Evolutionary conservation across 768 basidiomycete genomes (phyloP), one percentile per base, ranked within the genome.

Genomic region (Tubosaeta sp.): DNA sequence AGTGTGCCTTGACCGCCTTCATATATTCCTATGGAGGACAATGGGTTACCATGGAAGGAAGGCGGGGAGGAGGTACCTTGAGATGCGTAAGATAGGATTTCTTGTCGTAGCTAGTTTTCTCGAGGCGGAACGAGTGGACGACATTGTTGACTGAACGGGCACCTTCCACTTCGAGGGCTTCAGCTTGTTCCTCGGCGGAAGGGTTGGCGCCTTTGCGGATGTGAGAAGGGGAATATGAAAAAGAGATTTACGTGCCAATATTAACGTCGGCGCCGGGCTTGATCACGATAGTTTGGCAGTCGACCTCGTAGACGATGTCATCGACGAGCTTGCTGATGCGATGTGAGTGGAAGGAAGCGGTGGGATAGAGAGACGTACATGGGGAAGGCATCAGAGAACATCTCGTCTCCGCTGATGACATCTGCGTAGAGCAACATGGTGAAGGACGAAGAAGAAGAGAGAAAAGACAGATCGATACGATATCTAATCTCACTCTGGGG

Each of bases 351-450:
- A 9, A 33, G 44, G 34, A 25, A 37, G n/a, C 32, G 46, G 22
- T 54, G 32, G 14, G 27, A n/a, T 1, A 43, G 44, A 26, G 43
- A 29, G 27, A 76, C 86, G 55, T 62, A 95, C 93, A 87, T 16
- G 17, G 85, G 84, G 78, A 86, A 97, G 59, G 93, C 93, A 76
- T 95, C 93, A 26, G 92, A 93, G 80, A 90, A 83, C 80, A 97
- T 88, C 77, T 97, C 95, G 65, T 95, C 92, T 42, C 71, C 82
- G 46, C 83, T 70, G 52, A 97, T n/a, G 53, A 88, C 67, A 70
- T 93, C 91, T 26, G 55, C 37, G 74, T 83, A 93, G 62, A 93
- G 72, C 71, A 91, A 69, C 91, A 93, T 91, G 73, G 57, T 68
- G 60, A 26, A 29, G 29, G 35, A 44, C 27, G 33, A 45, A 55